These are phyloP conservation scores for Fusarium anguioides DNA, from an alignment of 2,329 filamentous ascomycete species.

Conservation along the genomic window DNA sequence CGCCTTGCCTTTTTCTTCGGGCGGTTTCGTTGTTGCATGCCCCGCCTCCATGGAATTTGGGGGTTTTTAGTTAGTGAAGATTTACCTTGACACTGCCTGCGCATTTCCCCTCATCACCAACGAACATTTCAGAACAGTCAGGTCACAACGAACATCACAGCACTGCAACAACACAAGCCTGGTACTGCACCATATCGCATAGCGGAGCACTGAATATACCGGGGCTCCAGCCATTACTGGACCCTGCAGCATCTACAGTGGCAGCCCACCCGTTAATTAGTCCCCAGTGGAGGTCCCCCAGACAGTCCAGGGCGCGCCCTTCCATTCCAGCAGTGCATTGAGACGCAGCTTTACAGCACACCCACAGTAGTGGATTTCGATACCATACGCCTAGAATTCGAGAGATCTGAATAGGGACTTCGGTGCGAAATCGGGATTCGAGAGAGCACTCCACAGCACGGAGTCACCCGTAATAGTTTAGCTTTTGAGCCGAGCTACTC, in stretches of 20 bases:
- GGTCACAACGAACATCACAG: conserved; percentile 45
- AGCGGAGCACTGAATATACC: conserved; percentile 27
- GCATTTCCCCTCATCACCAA: conserved; percentile 51
- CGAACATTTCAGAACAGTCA: conserved; percentile 59
- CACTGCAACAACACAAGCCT: conserved; percentile 29
- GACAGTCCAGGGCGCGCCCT: conserved; percentile 7
- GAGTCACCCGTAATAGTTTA: conserved; percentile 33
- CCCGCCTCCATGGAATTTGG: conserved; percentile 13
- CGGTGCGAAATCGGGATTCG: conserved; percentile 37
- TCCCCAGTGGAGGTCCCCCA: conserved; percentile 5
- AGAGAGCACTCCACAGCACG: conserved; percentile 25
- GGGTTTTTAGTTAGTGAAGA: conserved; percentile 5
- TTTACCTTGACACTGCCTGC: conserved; percentile 39
- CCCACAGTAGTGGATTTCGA: conserved; percentile 6
- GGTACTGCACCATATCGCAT: conserved; percentile 12
- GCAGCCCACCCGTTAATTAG: background rate
- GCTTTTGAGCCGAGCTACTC: conserved; percentile 25
- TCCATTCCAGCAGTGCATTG: background rate
- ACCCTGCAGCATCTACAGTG: background rate
- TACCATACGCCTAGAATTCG: conserved; percentile 3
- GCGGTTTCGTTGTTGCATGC: background rate
- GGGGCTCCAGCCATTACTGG: conserved; percentile 16
- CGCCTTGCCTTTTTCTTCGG: background rate
- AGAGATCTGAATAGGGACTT: conserved; percentile 19
- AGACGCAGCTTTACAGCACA: conserved; percentile 7